Percentiles rank a stretch among this genome's conserved stretches.
Conservation (phyloP, 2,329 filamentous ascomycete species). For the Cordyceps farinosa region DNA sequence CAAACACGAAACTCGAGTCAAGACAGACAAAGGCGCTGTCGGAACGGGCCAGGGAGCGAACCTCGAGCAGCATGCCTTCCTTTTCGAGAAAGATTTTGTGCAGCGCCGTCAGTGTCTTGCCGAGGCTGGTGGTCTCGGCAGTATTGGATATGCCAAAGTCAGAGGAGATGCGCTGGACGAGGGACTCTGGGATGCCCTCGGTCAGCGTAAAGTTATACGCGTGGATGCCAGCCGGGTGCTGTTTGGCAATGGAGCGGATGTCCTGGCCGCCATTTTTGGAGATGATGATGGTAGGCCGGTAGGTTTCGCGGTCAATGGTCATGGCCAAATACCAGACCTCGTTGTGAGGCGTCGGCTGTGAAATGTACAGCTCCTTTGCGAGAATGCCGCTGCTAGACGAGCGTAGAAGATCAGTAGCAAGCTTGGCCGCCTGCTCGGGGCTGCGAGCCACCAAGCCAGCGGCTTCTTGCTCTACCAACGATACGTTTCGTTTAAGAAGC, state of each 20-base stretch:
- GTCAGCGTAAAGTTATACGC: constrained; percentile 27
- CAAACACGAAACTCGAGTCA: constrained; percentile 43
- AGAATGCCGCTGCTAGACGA: constrained; percentile 9
- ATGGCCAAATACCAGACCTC: constrained; percentile 40
- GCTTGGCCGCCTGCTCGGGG: constrained; percentile 20
- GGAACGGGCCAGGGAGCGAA: constrained; percentile 35
- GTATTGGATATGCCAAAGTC: constrained; percentile 7
- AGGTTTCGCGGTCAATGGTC: constrained; percentile 41
- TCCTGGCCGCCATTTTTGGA: constrained; percentile 25
- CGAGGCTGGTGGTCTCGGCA: constrained; percentile 19
- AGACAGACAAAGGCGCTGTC: constrained; percentile 31
- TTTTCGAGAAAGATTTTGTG: constrained; percentile 40
- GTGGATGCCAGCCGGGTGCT: constrained; percentile 3
- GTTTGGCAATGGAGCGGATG: constrained; percentile 22
- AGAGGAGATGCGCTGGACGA: constrained; percentile 22
- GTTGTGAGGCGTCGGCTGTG: constrained; percentile 29
- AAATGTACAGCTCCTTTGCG: constrained; percentile 35
- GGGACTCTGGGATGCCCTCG: constrained; percentile 26
- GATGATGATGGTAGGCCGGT: constrained; percentile 35
- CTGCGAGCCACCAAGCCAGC: constrained; percentile 5
- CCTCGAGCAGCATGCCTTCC: constrained; percentile 46
- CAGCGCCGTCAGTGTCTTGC: constrained; percentile 23
- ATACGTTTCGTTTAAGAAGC: constrained; percentile 21
- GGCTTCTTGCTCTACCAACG: constrained; percentile 5
- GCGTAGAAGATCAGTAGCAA: constrained; percentile 24